Base-by-base conservation (phyloP, 371 early-diverging fungal genomes). In the Amoeboradix gromovi region DNA sequence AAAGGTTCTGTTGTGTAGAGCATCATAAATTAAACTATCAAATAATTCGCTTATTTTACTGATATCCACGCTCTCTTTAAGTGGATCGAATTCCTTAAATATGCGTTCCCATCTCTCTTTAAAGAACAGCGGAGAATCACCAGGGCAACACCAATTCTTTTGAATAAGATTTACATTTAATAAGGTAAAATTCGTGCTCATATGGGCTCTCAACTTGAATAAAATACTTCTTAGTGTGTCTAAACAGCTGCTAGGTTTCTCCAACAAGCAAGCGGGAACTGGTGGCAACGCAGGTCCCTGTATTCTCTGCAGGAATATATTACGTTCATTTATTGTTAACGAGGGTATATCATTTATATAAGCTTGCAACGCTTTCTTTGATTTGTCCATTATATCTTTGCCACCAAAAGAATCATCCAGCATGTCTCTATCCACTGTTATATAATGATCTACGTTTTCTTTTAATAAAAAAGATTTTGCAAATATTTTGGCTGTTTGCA, bases 41-140 rank as follows among this genome's bases (percentile, higher is more conserved):
- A 92, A 93, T 0, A 95, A 76, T 71, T 91, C 92, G 27, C 89
- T 88, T 31, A 91, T 84, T 78, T 91, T 91, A 68, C 89, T 85
- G 0, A 93, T 90, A 72, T 91, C 88, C 68, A 70, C 74, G 66
- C 31, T 69, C 71, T 66, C 66, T 74, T 71, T 73, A 79, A 74
- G 29, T 73, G 69, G 32, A 72, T 27, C 76, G 74, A 92, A 90
- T 66, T 91, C 90, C 30, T 79, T 76, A 73, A 95, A 89, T 68
- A 92, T 81, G 75, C 91, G 91, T 74, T 91, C 91, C 96, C 96
- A 95, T 22, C 96, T 83, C 78, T 95, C 96, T 70, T 82, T 80
- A 74, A 88, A 89, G 28, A 87, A 74, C 0, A 78, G 74, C 0
- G 86, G 85, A 28, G 82, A 83, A 71, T 89, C 90, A 71, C 79